A percentile compares a stretch with the other conserved stretches of the same genome.
phyloP scores from a whole-genome alignment of 2,329 filamentous ascomycete genomes.

The Fusarium cicatricum region DNA sequence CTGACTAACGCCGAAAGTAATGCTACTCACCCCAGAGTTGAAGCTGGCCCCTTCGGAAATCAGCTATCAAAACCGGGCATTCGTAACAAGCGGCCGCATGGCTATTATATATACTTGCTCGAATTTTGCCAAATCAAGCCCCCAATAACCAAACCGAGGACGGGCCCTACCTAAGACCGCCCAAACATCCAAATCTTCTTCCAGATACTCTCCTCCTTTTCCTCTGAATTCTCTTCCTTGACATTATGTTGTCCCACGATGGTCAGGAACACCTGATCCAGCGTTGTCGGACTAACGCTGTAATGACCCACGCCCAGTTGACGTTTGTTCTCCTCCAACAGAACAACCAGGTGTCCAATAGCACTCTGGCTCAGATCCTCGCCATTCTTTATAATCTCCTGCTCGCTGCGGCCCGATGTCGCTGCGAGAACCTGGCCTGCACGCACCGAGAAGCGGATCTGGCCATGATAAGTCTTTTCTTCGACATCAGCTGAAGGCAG shows the following conservation, averaged over 20 bases:
- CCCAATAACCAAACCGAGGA: neutral
- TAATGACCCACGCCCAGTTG: slow-evolving; percentile 82
- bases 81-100: neutral
- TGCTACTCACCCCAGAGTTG: neutral
- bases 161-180: slow-evolving; percentile 22
- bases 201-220: slow-evolving; percentile 41
- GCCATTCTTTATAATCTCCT: slow-evolving; percentile 35
- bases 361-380: slow-evolving; percentile 54
- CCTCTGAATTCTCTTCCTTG: slow-evolving; percentile 72
- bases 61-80: neutral
- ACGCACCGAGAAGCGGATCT: slow-evolving; percentile 84
- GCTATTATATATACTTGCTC: neutral
- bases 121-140: neutral
- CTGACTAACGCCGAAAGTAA: neutral
- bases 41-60: neutral
- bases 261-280: slow-evolving; percentile 89
- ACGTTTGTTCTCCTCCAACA: slow-evolving; percentile 76
- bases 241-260: slow-evolving; percentile 85
- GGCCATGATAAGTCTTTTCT: slow-evolving; percentile 81
- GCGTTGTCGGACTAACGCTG: slow-evolving; percentile 83
- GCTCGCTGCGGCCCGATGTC: slow-evolving; percentile 31
- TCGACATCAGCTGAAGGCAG: slow-evolving; percentile 75
- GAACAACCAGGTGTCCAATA: slow-evolving; percentile 74
- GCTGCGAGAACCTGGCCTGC: slow-evolving; percentile 51
- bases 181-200: slow-evolving; percentile 38